Conservation (phyloP, 208 protist species). For the Trypanosoma cruzi region DNA sequence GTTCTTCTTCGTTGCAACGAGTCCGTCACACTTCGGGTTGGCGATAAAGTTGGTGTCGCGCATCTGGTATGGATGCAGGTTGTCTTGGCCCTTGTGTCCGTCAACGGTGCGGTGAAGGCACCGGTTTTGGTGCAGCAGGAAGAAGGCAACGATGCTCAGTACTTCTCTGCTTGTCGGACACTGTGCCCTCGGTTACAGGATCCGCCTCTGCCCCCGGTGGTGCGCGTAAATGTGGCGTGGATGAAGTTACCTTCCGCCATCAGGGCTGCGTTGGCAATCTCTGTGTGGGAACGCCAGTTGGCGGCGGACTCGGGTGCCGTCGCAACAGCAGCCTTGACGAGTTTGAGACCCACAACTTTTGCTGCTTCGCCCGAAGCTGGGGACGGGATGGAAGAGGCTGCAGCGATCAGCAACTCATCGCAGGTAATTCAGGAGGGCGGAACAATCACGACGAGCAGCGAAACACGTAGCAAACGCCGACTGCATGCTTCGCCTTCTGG, state of each 20-base stretch:
- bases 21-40: slow-evolving; percentile 19
- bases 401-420: slow-evolving; percentile 2
- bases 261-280: background rate
- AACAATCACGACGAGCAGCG: background rate
- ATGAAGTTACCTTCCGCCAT: background rate
- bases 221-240: slow-evolving; percentile 12
- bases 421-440: background rate
- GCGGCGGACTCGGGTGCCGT: background rate
- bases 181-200: background rate
- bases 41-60: slow-evolving; percentile 21
- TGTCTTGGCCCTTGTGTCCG: slow-evolving; percentile 13
- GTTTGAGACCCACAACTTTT: background rate
- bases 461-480: slow-evolving; percentile 6
- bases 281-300: slow-evolving; percentile 6
- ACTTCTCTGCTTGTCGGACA: background rate
- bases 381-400: slow-evolving; percentile 2
- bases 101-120: slow-evolving; percentile 1
- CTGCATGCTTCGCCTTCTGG: background rate
- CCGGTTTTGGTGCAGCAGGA: slow-evolving; percentile 3
- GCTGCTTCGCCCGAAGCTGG: background rate
- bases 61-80: slow-evolving; percentile 22
- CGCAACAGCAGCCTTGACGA: background rate
- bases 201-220: slow-evolving; percentile 6
- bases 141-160: background rate
- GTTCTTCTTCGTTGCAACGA: slow-evolving; percentile 6